These are phyloP conservation scores for Pseudevernia furfuracea DNA, from an alignment of 495 filamentous ascomycete species.

Conservation along the genomic window DNA sequence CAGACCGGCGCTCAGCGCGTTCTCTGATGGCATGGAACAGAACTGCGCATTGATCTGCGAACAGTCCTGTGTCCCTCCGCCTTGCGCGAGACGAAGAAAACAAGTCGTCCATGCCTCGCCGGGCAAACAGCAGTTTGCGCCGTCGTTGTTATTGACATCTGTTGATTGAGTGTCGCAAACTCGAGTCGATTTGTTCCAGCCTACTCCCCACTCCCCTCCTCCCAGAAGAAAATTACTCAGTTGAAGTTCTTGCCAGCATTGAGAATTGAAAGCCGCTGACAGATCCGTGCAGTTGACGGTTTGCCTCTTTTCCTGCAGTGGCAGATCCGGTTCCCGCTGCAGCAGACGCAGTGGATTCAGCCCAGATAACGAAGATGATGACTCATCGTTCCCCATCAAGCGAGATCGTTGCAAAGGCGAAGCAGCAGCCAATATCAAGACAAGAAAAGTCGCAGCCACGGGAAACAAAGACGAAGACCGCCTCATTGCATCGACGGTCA, in stretches of 20 bases:
- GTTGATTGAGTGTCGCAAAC: not conserved
- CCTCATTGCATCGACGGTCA: slow-evolving; percentile 1
- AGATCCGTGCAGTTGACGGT: slow-evolving; percentile 20
- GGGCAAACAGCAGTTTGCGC: slow-evolving; percentile 14
- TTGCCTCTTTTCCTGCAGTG: slow-evolving; percentile 14
- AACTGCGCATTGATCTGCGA: slow-evolving; percentile 15
- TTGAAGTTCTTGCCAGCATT: slow-evolving; percentile 18
- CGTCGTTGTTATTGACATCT: slow-evolving; percentile 12
- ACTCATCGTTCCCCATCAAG: not conserved
- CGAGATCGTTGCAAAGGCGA: slow-evolving; percentile 3
- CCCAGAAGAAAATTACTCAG: slow-evolving; percentile 17
- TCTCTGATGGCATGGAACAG: slow-evolving; percentile 10
- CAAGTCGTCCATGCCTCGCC: slow-evolving; percentile 21
- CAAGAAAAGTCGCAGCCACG: not conserved
- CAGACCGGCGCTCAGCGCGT: not conserved
- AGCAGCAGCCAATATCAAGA: slow-evolving; percentile 2
- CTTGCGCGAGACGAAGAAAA: slow-evolving; percentile 18
- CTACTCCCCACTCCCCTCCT: slow-evolving; percentile 11
- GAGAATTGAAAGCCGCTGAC: slow-evolving; percentile 12
- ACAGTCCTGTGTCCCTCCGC: slow-evolving; percentile 15
- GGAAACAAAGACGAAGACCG: not conserved
- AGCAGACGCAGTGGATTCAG: not conserved
- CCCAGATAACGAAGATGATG: not conserved
- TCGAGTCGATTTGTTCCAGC: slow-evolving; percentile 14
- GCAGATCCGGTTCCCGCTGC: not conserved